phyloP scores from a whole-genome alignment of 805 yeast genomes.

The Hanseniaspora jakobsenii region DNA sequence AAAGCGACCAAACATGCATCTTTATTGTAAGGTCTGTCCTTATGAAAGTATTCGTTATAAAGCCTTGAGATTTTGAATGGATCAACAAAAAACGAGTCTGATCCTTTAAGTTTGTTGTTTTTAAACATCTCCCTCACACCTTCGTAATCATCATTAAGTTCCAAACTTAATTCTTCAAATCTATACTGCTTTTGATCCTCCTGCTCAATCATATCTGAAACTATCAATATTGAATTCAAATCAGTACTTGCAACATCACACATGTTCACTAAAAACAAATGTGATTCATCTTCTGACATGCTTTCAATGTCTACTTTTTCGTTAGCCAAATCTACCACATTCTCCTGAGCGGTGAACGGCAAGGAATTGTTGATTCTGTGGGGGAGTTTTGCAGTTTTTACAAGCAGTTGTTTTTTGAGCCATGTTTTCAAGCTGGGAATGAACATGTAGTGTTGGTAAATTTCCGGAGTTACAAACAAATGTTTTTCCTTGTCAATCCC shows the following conservation, averaged over 20 bases:
- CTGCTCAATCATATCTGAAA: slow-evolving; percentile 10
- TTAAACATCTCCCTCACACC: neutral
- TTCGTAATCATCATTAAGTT: neutral
- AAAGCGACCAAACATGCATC: neutral
- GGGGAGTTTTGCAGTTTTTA: neutral
- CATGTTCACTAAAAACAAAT: slow-evolving; percentile 7
- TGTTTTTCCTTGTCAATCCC: neutral
- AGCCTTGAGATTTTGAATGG: neutral
- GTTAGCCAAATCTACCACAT: neutral
- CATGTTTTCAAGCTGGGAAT: slow-evolving; percentile 1
- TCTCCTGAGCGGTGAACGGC: neutral
- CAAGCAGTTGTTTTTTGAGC: neutral
- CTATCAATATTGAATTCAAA: neutral
- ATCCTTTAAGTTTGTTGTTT: neutral
- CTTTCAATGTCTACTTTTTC: neutral
- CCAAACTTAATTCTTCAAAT: neutral
- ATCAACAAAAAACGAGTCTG: neutral
- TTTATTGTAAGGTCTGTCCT: slow-evolving; percentile 2
- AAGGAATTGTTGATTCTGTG: neutral
- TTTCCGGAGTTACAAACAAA: neutral
- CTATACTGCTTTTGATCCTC: slow-evolving; percentile 5
- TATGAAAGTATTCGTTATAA: slow-evolving; percentile 1
- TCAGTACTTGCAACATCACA: slow-evolving; percentile 1
- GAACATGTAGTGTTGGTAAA: neutral
- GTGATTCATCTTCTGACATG: neutral